Evolutionary conservation across 495 filamentous ascomycete genomes (phyloP).

Genomic region (Penicillium canariense): DNA sequence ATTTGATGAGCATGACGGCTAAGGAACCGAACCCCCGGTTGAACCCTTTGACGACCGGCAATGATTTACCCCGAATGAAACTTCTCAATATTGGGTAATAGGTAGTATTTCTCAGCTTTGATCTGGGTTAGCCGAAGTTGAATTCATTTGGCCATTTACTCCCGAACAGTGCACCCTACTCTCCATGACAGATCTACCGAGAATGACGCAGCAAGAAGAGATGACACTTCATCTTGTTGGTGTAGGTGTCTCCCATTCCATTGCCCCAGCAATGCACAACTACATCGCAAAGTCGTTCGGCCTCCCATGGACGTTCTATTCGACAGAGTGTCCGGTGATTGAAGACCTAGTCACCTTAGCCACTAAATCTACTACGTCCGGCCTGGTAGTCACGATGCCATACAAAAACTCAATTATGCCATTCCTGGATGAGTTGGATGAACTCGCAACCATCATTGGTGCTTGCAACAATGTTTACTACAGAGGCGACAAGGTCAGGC

Average conservation of each 20-base stretch:
- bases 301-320: conserved; percentile 37
- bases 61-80: neutral
- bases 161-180: neutral
- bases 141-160: neutral
- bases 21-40: neutral
- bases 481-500: conserved; percentile 28
- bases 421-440: conserved; percentile 59
- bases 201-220: neutral
- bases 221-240: conserved; percentile 39
- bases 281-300: conserved; percentile 37
- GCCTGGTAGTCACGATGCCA: conserved; percentile 66
- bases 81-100: neutral
- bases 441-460: conserved; percentile 55
- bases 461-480: conserved; percentile 69
- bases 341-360: conserved; percentile 31
- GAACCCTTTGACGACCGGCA: neutral
- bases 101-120: neutral
- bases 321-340: conserved; percentile 36
- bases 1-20: neutral
- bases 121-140: neutral
- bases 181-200: neutral
- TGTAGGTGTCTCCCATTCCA: conserved; percentile 42
- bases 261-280: conserved; percentile 44
- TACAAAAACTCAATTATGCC: conserved; percentile 62
- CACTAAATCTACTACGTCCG: conserved; percentile 44